Conservation (phyloP, 305 asterid genomes). For the Salvia sclarea region DNA sequence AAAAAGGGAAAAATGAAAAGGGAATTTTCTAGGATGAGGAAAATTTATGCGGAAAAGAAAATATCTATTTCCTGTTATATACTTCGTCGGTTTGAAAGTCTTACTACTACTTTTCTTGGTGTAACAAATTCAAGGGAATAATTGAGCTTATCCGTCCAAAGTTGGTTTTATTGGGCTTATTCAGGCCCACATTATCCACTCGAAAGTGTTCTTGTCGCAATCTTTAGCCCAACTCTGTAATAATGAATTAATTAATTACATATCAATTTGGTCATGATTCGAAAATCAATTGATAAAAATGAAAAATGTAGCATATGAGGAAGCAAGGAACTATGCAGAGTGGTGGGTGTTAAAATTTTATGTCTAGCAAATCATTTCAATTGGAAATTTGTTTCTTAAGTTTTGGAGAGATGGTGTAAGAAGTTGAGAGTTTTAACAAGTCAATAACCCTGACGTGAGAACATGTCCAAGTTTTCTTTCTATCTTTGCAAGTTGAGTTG, state of each 20-base stretch:
- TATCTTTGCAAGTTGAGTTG: conserved; percentile 2
- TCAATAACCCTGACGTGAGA: not conserved
- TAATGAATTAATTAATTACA: no score
- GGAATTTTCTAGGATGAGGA: not conserved
- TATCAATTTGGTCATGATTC: no score
- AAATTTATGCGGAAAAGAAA: not conserved
- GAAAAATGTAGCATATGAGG: no score
- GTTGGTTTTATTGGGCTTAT: conserved; percentile 23
- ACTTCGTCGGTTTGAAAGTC: not conserved
- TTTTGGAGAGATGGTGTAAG: not conserved
- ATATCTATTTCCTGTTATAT: not conserved
- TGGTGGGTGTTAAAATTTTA: no score
- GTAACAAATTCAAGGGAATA: not conserved
- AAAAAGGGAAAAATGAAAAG: conserved; percentile 2
- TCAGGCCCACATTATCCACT: not conserved
- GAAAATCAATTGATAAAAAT: no score
- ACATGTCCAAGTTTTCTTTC: not conserved
- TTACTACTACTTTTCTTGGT: not conserved
- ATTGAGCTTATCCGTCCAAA: not conserved
- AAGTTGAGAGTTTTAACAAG: conserved; percentile 10
- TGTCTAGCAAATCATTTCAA: no score
- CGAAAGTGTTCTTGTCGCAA: not conserved
- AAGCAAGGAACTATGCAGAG: no score
- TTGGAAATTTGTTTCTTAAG: no score
- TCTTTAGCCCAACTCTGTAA: not conserved